Conservation (phyloP, 257 asterid genomes). For the Agastache rugosa region DNA sequence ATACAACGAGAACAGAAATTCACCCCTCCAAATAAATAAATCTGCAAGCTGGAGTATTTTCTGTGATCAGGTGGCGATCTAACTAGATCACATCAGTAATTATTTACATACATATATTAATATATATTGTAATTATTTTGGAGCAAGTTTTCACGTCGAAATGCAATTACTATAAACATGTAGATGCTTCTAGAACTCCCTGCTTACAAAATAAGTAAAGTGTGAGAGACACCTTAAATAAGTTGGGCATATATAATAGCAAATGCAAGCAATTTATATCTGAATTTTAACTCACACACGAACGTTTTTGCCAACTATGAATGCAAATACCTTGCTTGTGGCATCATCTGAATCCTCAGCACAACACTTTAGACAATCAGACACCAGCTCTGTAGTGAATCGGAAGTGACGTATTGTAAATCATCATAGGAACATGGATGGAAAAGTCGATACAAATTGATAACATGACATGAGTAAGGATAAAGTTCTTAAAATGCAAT, state of each 20-base stretch:
- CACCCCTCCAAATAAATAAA: neutral
- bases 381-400: conserved; percentile 67
- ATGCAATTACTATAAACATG: neutral
- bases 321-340: conserved; percentile 72
- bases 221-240: too few species aligned
- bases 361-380: conserved; percentile 89
- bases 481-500: conserved; percentile 4
- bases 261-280: neutral
- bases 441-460: neutral
- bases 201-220: neutral
- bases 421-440: neutral
- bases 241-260: neutral
- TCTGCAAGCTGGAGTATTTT: neutral
- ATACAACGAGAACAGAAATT: neutral
- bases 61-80: neutral
- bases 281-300: neutral
- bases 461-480: neutral
- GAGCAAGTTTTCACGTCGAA: neutral
- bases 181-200: neutral
- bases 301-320: neutral
- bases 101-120: neutral
- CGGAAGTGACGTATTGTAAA: neutral
- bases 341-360: conserved; percentile 96
- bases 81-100: neutral
- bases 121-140: neutral